Base-by-base conservation (phyloP, 2,329 filamentous ascomycete genomes). In the Daldinia sp. region DNA sequence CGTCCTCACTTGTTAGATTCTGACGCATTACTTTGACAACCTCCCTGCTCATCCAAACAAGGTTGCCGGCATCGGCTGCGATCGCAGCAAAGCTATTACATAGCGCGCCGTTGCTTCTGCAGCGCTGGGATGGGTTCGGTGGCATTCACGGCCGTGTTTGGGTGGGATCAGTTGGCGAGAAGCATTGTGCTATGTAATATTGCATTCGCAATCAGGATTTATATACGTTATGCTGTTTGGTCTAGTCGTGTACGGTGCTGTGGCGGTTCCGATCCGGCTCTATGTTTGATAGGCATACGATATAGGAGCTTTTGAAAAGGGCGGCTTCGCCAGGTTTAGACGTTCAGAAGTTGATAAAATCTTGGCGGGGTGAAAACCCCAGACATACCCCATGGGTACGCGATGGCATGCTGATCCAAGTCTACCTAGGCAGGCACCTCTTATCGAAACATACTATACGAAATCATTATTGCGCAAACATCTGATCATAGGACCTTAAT, bases 41-140 rank as follows among this genome's bases (percentile, higher is more conserved):
- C 10, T 66, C 48, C 39, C 71, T 71, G 63, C 71, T 74, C 58
- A 72, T 67, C 4, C 73, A 72, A 1, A 73, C 60, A 41, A 41
- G 17, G 19, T 23, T 13, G 9, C 19, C 37, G 1, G 19, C 37
- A 23, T 41, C 37, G 10, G 37, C 37, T 11, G 19, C 37, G 37
- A 41, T 41, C 8, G 15, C n/a, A n/a, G n/a, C n/a, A n/a, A n/a
- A n/a, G n/a, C n/a, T n/a, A n/a, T n/a, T n/a, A n/a, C n/a, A n/a
- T n/a, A n/a, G n/a, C n/a, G n/a, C n/a, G n/a, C n/a, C n/a, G n/a
- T n/a, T n/a, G n/a, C n/a, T n/a, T n/a, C n/a, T n/a, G n/a, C n/a
- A n/a, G n/a, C n/a, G n/a, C n/a, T n/a, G n/a, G n/a, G n/a, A n/a
- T n/a, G n/a, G n/a, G n/a, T n/a, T n/a, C n/a, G n/a, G n/a, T n/a